A percentile compares a stretch with the other conserved stretches of the same genome.
These are phyloP conservation scores for Metschnikowia rubicola DNA, from an alignment of 805 yeast species.

Conservation along the genomic window DNA sequence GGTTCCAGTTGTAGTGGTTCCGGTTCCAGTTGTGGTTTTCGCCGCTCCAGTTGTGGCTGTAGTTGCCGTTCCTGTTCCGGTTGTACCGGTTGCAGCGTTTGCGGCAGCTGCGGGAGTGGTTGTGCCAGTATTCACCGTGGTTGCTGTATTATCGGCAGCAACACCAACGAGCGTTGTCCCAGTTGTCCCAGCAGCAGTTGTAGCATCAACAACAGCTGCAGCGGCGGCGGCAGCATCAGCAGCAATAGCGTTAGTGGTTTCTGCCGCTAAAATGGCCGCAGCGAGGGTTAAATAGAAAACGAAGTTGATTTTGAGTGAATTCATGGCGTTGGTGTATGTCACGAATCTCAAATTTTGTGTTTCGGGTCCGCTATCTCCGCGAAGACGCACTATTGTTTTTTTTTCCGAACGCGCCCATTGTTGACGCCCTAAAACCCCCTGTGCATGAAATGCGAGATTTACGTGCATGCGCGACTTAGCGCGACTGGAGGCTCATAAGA, in stretches of 20 bases:
- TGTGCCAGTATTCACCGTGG: conserved; percentile 11
- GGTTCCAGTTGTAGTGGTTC: conserved; percentile 16
- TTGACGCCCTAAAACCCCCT: neutral
- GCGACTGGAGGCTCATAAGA: no score
- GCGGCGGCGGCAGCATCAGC: conserved; percentile 10
- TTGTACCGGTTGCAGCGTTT: conserved; percentile 10
- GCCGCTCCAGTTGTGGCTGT: conserved; percentile 5
- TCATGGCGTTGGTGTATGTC: neutral
- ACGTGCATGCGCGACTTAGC: neutral
- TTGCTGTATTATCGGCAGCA: conserved; percentile 18
- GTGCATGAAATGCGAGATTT: neutral
- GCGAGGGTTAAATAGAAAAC: conserved; percentile 10
- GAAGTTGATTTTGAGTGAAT: neutral
- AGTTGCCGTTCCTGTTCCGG: conserved; percentile 13
- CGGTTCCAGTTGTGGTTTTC: conserved; percentile 14
- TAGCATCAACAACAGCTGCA: conserved; percentile 13
- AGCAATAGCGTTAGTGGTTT: conserved; percentile 6
- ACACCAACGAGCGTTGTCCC: conserved; percentile 18
- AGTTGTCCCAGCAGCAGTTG: conserved; percentile 15
- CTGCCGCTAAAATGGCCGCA: conserved; percentile 15
- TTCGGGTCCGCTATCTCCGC: neutral
- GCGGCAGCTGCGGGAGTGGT: conserved; percentile 1
- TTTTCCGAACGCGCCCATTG: conserved; percentile 1
- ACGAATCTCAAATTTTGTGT: neutral
- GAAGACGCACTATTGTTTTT: neutral